Evolutionary conservation across 306 rosid species (phyloP), one percentile per base, ranked within the genome.

Genomic region (Gynostemma pentaphyllum): DNA sequence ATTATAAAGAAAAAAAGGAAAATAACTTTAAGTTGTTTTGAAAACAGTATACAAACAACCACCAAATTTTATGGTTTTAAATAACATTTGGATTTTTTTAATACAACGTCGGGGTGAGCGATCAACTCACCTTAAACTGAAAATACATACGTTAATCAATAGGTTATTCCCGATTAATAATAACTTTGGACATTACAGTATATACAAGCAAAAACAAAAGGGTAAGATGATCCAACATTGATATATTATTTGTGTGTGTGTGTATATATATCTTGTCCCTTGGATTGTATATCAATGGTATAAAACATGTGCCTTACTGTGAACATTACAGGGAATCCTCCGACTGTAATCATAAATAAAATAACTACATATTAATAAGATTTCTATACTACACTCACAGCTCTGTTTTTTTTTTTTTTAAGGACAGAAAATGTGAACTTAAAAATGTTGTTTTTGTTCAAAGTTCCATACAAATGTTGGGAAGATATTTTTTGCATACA

Each of bases 251-350:
- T n/a, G n/a, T n/a, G n/a, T 51, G 34, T 14, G 57, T 24, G 18
- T 13, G n/a, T 1, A 4, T 24, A 11, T 14, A 52, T 53, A 52
- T 14, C 11, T 54, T 54, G 62, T 54, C 15, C 3, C 0, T 54
- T 22, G 54, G 54, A 48, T 48, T 48, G 7, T 32, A 32, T 53
- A 13, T 21, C 21, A 39, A 55, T 55, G 62, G 0, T 32, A 56
- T 56, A 30, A n/a, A 56, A 34, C 10, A 57, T 57, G 64, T 57
- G 64, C 30, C 12, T 34, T 57, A 5, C 28, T 57, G n/a, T n/a
- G 64, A 57, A 57, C 45, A 57, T 32, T 7, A 32, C 37, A 32
- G 37, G 37, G 0, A 57, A 36, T 9, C 30, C 64, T 57, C 46
- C 64, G 36, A 57, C 19, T 57, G 18, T 1, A 51, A 56, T 51